phyloP scores from a whole-genome alignment of 2,329 filamentous ascomycete species.

The Madurella fahalii region DNA sequence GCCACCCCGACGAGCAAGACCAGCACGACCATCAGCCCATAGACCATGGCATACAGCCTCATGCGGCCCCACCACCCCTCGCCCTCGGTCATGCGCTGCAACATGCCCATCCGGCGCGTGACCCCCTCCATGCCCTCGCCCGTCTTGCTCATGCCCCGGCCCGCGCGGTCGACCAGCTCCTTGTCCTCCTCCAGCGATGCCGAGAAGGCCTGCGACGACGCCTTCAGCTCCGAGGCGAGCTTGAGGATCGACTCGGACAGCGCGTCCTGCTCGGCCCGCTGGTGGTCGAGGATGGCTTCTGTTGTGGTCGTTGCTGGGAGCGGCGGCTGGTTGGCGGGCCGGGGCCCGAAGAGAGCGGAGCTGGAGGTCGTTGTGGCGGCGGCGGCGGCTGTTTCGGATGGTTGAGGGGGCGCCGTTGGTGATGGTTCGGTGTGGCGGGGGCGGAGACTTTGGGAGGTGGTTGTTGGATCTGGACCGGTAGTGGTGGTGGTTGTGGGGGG shows the following conservation, averaged over 20 bases:
- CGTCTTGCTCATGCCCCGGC: slow-evolving; percentile 72
- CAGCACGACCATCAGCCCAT: slow-evolving; percentile 72
- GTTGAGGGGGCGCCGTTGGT: slow-evolving; percentile 1
- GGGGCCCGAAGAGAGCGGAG: slow-evolving; percentile 20
- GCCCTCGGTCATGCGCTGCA: slow-evolving; percentile 80
- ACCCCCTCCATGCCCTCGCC: slow-evolving; percentile 72
- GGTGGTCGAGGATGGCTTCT: slow-evolving; percentile 70
- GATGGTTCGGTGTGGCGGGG: slow-evolving; percentile 14
- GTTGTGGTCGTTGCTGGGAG: slow-evolving; percentile 38
- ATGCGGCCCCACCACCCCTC: slow-evolving; percentile 82
- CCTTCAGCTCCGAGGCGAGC: slow-evolving; percentile 74
- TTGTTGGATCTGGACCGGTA: slow-evolving; percentile 10
- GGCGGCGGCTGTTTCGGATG: slow-evolving; percentile 6
- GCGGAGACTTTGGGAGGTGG: slow-evolving; percentile 35
- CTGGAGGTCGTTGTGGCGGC: slow-evolving; percentile 8
- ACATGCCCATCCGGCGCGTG: slow-evolving; percentile 68
- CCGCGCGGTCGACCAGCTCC: slow-evolving; percentile 65
- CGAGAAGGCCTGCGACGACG: slow-evolving; percentile 68
- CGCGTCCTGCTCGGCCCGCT: slow-evolving; percentile 77
- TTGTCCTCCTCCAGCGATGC: slow-evolving; percentile 67
- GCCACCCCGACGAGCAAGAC: slow-evolving; percentile 78
- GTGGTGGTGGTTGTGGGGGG: background rate
- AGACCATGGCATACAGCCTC: slow-evolving; percentile 80
- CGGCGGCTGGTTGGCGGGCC: slow-evolving; percentile 22
- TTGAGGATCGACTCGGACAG: slow-evolving; percentile 76